A percentile compares a stretch with the other conserved stretches of the same genome.
Conservation (phyloP, 2,329 filamentous ascomycete genomes). For the Diplodia corticola region DNA sequence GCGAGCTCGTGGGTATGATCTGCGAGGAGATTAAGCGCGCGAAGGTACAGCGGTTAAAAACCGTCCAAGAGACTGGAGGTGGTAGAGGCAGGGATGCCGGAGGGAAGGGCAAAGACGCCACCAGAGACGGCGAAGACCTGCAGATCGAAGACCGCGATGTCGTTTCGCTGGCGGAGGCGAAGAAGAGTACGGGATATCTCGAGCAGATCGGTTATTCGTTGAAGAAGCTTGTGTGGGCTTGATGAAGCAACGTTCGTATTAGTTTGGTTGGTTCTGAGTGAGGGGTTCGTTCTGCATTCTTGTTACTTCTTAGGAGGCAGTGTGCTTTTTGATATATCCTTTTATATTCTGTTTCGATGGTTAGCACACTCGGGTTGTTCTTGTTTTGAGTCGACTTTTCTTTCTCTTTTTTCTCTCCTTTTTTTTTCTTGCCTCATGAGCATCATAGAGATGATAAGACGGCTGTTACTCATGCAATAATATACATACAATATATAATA, state of each 20-base stretch:
- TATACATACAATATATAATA: neutral
- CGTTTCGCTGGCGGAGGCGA: constrained; percentile 81
- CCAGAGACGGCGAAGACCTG: constrained; percentile 29
- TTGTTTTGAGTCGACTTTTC: neutral
- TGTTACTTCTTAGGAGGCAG: neutral
- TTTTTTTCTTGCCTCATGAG: neutral
- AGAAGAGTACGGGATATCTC: constrained; percentile 78
- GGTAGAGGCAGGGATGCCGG: constrained; percentile 47
- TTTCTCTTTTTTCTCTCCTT: too few species aligned
- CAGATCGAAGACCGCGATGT: constrained; percentile 65
- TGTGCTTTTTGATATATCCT: constrained; percentile 14
- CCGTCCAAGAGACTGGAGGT: constrained; percentile 29
- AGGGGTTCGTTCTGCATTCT: neutral
- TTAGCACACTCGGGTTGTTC: neutral
- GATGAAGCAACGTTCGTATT: constrained; percentile 23
- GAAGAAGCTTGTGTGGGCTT: constrained; percentile 90
- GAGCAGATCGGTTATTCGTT: constrained; percentile 87
- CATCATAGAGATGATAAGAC: constrained; percentile 15
- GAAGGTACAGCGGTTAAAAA: constrained; percentile 48
- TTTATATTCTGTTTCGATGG: neutral
- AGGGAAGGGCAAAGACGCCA: constrained; percentile 29
- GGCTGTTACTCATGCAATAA: neutral
- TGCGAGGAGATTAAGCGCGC: constrained; percentile 75
- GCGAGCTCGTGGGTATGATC: constrained; percentile 62
- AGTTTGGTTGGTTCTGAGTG: neutral